Base-by-base conservation (phyloP, 257 asterid genomes). In the Lycium ferocissimum region DNA sequence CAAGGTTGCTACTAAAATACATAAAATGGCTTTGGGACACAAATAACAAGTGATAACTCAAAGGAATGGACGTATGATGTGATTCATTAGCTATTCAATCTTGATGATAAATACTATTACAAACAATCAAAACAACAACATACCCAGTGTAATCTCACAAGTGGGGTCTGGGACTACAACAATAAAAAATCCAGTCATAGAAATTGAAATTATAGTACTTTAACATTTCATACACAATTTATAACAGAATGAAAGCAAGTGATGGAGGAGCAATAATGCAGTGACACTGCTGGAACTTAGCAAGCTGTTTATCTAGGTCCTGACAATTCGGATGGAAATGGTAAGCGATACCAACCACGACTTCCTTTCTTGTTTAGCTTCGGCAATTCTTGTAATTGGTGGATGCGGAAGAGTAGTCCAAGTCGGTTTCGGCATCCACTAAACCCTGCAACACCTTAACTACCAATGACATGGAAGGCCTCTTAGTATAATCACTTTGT, bases 381-480 rank as follows among this genome's bases (percentile, higher is more conserved):
- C 33, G 7, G 38, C 20, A 15, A 20, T 82, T 56, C 69, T 86
- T 1, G 3, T 66, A 7, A 11, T 14, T 7, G 79, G 57, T 65
- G 86, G 10, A 10, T 38, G 17, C 6, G 54, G 5, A 2, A 71
- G 83, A 35, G 13, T 70, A 86, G 56, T 83, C 84, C 53, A 76
- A 51, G 13, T 79, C 26, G 7, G 53, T 47, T 58, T 87, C 86
- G 47, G 56, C 79, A 20, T 70, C 80, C 14, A 79, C 72, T 18
- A 79, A 63, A 13, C 85, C 88, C 11, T 88, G 86, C 38, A 88
- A 59, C 5, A 85, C 88, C 66, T 88, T 83, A 81, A 84, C 87
- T 18, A 85, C 87, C 18, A 79, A 7, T 0, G 90, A 87, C 88
- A 85, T 87, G 59, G 86, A 59, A 67, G 90, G 90, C 80, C 90